Evolutionary conservation across 2,329 filamentous ascomycete genomes (phyloP).

Genomic region (Gliomastix tumulicola): DNA sequence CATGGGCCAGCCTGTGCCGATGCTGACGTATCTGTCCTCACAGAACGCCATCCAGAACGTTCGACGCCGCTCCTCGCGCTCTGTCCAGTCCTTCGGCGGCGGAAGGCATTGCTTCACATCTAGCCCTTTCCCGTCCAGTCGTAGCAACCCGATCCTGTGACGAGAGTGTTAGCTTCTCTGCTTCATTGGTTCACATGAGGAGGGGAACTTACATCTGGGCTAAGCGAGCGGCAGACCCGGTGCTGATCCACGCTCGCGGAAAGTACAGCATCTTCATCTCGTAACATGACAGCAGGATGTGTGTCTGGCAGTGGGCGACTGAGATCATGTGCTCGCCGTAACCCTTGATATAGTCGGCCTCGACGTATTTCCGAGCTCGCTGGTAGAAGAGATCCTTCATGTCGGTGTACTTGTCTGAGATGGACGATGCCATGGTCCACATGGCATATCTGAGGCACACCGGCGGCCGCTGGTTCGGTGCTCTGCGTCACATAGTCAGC

Average conservation of each 20-base stretch:
- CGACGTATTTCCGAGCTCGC: conserved; percentile 81
- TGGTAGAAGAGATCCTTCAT: conserved; percentile 87
- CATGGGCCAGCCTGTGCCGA: conserved; percentile 97
- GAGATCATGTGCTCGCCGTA: conserved; percentile 87
- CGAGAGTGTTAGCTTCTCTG: conserved; percentile 38
- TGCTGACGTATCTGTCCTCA: conserved; percentile 85
- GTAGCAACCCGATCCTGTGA: conserved; percentile 80
- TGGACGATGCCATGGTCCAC: conserved; percentile 87
- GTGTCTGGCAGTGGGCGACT: conserved; percentile 78
- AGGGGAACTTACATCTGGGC: conserved; percentile 64
- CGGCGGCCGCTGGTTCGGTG: conserved; percentile 79
- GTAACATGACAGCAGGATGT: conserved; percentile 71
- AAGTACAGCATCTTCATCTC: conserved; percentile 99
- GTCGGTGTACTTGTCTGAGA: conserved; percentile 72
- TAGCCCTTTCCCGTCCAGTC: conserved; percentile 72
- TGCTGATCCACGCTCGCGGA: conserved; percentile 89
- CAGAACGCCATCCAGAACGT: conserved; percentile 96
- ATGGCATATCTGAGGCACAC: conserved; percentile 88
- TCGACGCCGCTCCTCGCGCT: conserved; percentile 80
- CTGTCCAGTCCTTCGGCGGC: conserved; percentile 86
- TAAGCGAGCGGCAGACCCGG: conserved; percentile 72
- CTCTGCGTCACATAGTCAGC: conserved; percentile 28
- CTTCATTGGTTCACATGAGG: too few species aligned
- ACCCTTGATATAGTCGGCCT: conserved; percentile 84
- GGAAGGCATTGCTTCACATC: conserved; percentile 91